Evolutionary conservation across 768 basidiomycete species (phyloP).

Genomic region (Lentinula aciculospora): DNA sequence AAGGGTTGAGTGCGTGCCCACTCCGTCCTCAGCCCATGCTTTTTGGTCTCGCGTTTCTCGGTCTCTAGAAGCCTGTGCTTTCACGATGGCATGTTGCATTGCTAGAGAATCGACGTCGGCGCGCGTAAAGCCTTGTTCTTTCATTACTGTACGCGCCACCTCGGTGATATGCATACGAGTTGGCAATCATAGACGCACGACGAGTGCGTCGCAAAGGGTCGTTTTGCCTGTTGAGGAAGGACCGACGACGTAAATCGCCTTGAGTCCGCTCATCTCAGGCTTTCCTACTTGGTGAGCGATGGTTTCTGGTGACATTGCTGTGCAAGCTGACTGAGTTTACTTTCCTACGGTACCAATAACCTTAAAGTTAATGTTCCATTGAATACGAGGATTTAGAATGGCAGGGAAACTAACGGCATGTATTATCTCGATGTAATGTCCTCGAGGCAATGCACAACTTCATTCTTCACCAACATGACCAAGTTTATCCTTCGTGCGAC

Average conservation of each 20-base stretch:
- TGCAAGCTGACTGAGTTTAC: constrained; percentile 3
- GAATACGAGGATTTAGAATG: not conserved
- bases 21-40: constrained; percentile 4
- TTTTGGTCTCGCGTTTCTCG: constrained; percentile 32
- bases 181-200: constrained; percentile 31
- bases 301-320: not conserved
- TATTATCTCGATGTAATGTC: not conserved
- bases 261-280: not conserved
- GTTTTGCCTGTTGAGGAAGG: constrained; percentile 69
- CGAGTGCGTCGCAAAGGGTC: constrained; percentile 53
- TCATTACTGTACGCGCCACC: constrained; percentile 57
- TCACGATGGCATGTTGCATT: constrained; percentile 63
- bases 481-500: constrained; percentile 31
- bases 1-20: constrained; percentile 18
- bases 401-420: not conserved
- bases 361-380: not conserved
- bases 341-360: not conserved
- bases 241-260: constrained; percentile 39
- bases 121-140: constrained; percentile 44
- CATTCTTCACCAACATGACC: constrained; percentile 23
- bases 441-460: not conserved
- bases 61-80: constrained; percentile 47
- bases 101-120: constrained; percentile 40
- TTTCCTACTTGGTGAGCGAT: not conserved
- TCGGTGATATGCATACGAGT: constrained; percentile 45